Base-by-base conservation (phyloP, 2,329 filamentous ascomycete species). In the Aspergillus nomiae region DNA sequence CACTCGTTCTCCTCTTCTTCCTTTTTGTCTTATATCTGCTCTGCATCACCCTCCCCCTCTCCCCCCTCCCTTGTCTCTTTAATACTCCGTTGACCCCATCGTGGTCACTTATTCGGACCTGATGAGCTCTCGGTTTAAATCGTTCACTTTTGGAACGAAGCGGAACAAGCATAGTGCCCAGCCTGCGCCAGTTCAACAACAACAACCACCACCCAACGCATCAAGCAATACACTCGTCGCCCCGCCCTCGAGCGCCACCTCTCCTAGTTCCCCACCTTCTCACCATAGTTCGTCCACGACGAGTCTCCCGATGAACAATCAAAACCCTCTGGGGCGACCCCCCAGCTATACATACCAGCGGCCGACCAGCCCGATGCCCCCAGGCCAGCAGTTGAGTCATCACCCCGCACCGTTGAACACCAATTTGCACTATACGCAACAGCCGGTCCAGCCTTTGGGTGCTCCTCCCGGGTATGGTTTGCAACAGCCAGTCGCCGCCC, bases 341-440 rank as follows among this genome's bases (percentile, higher is more conserved):
- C 87, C 87, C 50, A 88, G 86, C 73, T 90, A 90, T 76, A 84
- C 86, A 63, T 86, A 87, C 71, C 78, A 78, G 69, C 81, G 84
- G 61, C 81, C 84, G 46, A 79, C 80, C 63, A 85, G 83, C 70
- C 85, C 85, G 57, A 81, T 86, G 76, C 82, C 78, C 55, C 80
- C 76, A 32, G 75, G 69, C 48, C 79, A 80, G 59, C 78, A 78
- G 62, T 71, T 80, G 60, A 71, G 73, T 58, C 80, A 79, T 64
- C 80, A 81, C 59, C 81, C 81, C 56, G 82, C 84, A 60, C 81
- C 84, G 59, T 84, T 88, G 70, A 85, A 86, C 71, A 85, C 83
- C 58, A 81, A 81, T 69, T 79, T 82, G 56, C 80, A 79, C 56
- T 86, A 85, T 70, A 77, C 80, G 19, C 82, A 82, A 50, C 78